A percentile compares a stretch with the other conserved stretches of the same genome.
These are phyloP conservation scores for Ophiostoma himal-ulmi DNA, from an alignment of 2,329 filamentous ascomycete species.

Conservation along the genomic window DNA sequence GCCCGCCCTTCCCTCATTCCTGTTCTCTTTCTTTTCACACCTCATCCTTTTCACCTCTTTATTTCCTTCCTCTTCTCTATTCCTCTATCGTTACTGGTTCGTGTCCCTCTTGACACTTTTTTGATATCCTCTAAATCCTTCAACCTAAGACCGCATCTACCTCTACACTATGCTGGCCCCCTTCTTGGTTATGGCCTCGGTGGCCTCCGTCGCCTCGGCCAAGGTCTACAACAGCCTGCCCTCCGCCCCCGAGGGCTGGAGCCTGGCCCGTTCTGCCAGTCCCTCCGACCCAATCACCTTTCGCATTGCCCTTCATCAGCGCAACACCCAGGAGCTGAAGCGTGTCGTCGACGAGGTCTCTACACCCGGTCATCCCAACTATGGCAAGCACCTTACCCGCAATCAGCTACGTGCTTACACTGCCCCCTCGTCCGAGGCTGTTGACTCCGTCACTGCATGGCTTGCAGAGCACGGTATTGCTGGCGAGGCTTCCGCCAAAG, in stretches of 20 bases:
- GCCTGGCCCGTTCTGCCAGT: slow-evolving; percentile 32
- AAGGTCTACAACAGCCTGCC: slow-evolving; percentile 36
- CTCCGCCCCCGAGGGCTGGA: slow-evolving; percentile 37
- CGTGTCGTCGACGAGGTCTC: slow-evolving; percentile 56
- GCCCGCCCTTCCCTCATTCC: background rate
- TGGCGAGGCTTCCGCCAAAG: slow-evolving; percentile 27
- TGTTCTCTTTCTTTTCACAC: background rate
- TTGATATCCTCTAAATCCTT: background rate
- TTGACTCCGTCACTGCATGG: slow-evolving; percentile 50
- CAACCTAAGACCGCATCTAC: background rate
- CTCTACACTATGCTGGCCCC: slow-evolving; percentile 25
- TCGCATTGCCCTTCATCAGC: slow-evolving; percentile 45
- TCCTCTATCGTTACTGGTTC: background rate
- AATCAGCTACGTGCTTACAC: slow-evolving; percentile 52
- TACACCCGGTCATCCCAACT: slow-evolving; percentile 51
- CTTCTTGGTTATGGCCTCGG: slow-evolving; percentile 30
- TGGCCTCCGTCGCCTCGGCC: slow-evolving; percentile 27
- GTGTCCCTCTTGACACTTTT: background rate
- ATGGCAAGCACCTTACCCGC: slow-evolving; percentile 58
- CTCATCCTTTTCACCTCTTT: background rate
- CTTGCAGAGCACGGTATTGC: slow-evolving; percentile 43
- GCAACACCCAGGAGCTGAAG: slow-evolving; percentile 48
- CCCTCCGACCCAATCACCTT: slow-evolving; percentile 41
- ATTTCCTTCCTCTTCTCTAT: background rate
- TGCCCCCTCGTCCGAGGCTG: slow-evolving; percentile 45